Base-by-base conservation (phyloP, 2,329 filamentous ascomycete species). In the Lecanosticta acicola region DNA sequence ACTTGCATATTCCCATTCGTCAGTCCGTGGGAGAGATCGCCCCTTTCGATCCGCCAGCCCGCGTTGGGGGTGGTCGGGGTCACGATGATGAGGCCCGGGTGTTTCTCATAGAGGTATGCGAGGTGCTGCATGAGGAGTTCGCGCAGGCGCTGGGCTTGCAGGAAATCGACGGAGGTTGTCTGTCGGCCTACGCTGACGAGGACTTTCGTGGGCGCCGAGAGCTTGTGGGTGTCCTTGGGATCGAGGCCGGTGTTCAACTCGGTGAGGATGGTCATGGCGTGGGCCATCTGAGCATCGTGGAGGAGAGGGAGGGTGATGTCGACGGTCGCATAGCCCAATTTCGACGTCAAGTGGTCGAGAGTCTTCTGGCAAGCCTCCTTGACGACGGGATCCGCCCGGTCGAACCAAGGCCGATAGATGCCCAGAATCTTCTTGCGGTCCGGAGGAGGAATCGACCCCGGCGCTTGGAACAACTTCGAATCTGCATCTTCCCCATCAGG, bases 81-180 rank as follows among this genome's bases (percentile, higher is more conserved):
- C 34, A 94, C 70, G 49, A 96, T 80, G 26, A 95, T 69, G 49
- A 96, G 69, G 18, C 85, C 86, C 0, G 87, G 86, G 59, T 94
- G 68, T 45, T 75, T 68, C 55, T 78, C 69, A 69, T 82, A 95
- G 1, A 94, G 70, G 56, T 76, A 73, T 0, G 85, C 79, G 9
- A 94, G 72, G 66, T 94, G 87, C 29, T 78, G 74, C 87, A 94
- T 94, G 43, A 91, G 70, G 29, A 91, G 68, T 29, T 80, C 78
- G 19, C 90, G 81, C 21, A 96, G 66, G 56, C 84, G 79, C 57
- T 87, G 84, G 36, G 82, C 83, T 51, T 83, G 80, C 48, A 91
- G 67, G 58, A 85, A 81, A 61, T 95, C 88, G 1, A 74, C 71
- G 0, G 81, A 80, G 0, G 81, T 73, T 0, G 85, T 85, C 57